phyloP scores from a whole-genome alignment of 306 rosid species.

The Begonia loranthoides region DNA sequence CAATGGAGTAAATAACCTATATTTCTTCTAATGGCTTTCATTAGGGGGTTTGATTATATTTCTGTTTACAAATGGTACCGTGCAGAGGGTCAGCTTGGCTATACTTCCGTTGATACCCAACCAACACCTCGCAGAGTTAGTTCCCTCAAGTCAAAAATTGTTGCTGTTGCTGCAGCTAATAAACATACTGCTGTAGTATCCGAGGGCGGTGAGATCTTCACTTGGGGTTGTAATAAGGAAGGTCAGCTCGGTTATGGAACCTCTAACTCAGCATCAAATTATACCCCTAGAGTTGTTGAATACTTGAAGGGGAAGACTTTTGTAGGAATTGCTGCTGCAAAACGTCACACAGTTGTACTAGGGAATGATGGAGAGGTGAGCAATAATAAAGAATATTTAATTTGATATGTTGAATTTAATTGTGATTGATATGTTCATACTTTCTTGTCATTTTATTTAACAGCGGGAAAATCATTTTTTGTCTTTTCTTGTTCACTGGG shows the following conservation, averaged over 20 bases:
- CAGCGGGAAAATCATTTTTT: not conserved
- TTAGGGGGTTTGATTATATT: too few relatives aligned
- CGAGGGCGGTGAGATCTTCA: conserved; percentile 74
- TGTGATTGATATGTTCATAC: not conserved
- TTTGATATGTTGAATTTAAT: not conserved
- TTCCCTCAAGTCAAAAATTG: conserved; percentile 58
- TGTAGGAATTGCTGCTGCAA: conserved; percentile 63
- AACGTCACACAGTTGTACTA: conserved; percentile 77
- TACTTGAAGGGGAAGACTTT: conserved; percentile 83
- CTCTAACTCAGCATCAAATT: conserved; percentile 93
- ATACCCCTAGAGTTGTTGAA: conserved; percentile 80
- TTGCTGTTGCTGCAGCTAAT: conserved; percentile 90
- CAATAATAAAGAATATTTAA: not conserved
- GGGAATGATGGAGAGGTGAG: conserved; percentile 99
- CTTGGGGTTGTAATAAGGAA: conserved; percentile 95
- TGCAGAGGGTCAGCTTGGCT: conserved; percentile 99
- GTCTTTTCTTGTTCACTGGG: not conserved
- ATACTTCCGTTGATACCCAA: conserved; percentile 88
- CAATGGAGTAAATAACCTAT: too few relatives aligned
- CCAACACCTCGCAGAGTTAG: conserved; percentile 91
- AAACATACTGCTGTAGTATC: conserved; percentile 95
- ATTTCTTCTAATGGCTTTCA: too few relatives aligned
- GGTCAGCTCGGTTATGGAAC: conserved; percentile 99
- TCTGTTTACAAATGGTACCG: not conserved
- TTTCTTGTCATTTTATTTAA: conserved; percentile 3